Conservation (phyloP, 2,329 filamentous ascomycete species). For the Alternaria tenuissima region DNA sequence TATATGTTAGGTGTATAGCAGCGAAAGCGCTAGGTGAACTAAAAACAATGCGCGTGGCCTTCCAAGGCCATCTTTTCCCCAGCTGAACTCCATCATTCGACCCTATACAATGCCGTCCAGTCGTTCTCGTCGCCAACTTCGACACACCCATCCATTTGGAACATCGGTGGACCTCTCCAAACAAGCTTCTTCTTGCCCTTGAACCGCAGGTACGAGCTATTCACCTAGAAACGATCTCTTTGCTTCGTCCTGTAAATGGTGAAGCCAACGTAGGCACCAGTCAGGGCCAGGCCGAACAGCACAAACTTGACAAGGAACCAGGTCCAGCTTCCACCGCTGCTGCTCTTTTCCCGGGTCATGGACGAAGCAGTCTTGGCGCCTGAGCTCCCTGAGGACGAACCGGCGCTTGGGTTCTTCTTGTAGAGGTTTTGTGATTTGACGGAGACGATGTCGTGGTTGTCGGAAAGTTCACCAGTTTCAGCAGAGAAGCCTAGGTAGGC, state of each 20-base stretch:
- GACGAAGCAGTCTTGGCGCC: slow-evolving; percentile 26
- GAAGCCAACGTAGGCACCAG: slow-evolving; percentile 83
- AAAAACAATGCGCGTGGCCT: slow-evolving; percentile 20
- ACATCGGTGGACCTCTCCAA: slow-evolving; percentile 2
- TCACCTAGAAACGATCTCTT: slow-evolving; percentile 55
- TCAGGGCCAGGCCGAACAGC: slow-evolving; percentile 73
- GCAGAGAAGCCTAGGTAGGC: slow-evolving; percentile 74
- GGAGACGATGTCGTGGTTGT: slow-evolving; percentile 96
- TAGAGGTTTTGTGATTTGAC: slow-evolving; percentile 90
- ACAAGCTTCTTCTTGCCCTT: slow-evolving; percentile 2
- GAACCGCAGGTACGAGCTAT: slow-evolving; percentile 14
- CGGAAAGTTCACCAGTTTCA: slow-evolving; percentile 94
- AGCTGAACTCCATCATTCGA: slow-evolving; percentile 23
- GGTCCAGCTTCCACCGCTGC: slow-evolving; percentile 65
- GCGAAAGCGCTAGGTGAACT: slow-evolving; percentile 16
- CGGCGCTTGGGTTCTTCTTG: slow-evolving; percentile 55
- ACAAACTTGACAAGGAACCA: slow-evolving; percentile 85
- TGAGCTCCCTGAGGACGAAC: slow-evolving; percentile 7
- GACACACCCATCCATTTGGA: slow-evolving; percentile 10
- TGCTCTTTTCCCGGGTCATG: slow-evolving; percentile 56
- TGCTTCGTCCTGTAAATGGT: slow-evolving; percentile 78
- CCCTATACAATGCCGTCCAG: slow-evolving; percentile 29
- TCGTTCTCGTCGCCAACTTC: slow-evolving; percentile 16
- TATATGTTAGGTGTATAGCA: slow-evolving; percentile 17
- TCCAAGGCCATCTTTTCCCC: slow-evolving; percentile 13